phyloP scores from a whole-genome alignment of 768 basidiomycete species.

The Boletellus ananiceps region DNA sequence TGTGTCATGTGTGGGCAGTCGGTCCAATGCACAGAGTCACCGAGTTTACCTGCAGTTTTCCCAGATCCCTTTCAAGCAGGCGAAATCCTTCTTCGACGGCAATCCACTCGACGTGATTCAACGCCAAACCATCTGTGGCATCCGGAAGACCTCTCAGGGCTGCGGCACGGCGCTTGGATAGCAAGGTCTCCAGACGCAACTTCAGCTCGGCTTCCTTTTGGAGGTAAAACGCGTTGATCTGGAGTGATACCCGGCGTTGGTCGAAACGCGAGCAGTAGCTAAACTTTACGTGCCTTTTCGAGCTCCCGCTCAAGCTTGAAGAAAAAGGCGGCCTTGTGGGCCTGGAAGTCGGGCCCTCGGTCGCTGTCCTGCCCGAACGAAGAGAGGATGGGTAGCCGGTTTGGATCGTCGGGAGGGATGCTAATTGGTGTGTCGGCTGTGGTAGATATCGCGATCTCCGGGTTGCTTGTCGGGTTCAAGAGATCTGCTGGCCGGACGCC shows the following conservation, averaged over 20 bases:
- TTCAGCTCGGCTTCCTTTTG: constrained; percentile 96
- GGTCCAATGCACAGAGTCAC: constrained; percentile 7
- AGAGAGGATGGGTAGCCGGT: constrained; percentile 56
- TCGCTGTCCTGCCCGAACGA: constrained; percentile 62
- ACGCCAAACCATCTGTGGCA: constrained; percentile 51
- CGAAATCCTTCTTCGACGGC: constrained; percentile 96
- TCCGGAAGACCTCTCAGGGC: constrained; percentile 70
- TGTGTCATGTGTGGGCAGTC: constrained; percentile 14
- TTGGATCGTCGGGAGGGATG: constrained; percentile 37
- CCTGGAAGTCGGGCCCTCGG: constrained; percentile 81
- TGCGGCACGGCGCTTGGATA: constrained; percentile 88
- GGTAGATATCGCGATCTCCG: constrained; percentile 28
- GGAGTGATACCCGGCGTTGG: constrained; percentile 6
- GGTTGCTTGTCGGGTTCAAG: constrained; percentile 32
- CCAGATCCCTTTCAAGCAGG: constrained; percentile 88
- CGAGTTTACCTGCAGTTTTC: constrained; percentile 79
- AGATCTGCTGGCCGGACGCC: constrained; percentile 70
- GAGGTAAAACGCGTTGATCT: constrained; percentile 98
- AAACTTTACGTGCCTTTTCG: constrained; percentile 68
- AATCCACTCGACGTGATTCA: constrained; percentile 81
- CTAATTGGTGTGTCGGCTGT: constrained; percentile 7
- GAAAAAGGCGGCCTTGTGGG: constrained; percentile 97
- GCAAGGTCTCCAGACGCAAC: constrained; percentile 83
- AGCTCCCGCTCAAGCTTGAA: constrained; percentile 97
- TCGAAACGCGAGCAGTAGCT: constrained; percentile 3